Evolutionary conservation across 2,329 filamentous ascomycete species (phyloP).

Genomic region (Aspergillus bombycis): DNA sequence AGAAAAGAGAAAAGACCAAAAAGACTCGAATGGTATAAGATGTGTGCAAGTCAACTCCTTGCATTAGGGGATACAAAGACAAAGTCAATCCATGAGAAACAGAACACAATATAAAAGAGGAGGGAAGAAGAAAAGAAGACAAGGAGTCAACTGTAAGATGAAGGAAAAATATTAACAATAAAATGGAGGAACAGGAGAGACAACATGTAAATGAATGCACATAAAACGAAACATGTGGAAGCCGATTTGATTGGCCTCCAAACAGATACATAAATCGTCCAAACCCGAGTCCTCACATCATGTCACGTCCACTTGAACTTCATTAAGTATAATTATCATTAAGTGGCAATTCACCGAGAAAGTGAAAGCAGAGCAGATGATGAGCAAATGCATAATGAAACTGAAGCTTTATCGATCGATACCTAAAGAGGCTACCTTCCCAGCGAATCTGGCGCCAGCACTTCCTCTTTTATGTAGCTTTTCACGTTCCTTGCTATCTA

Average conservation of each 20-base stretch:
- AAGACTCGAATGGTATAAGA: not conserved
- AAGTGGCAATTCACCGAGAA: conserved; percentile 7
- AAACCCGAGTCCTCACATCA: conserved; percentile 14
- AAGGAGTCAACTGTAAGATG: not conserved
- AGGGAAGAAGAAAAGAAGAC: not conserved
- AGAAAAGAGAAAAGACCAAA: not conserved
- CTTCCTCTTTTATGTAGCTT: conserved; percentile 78
- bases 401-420: conserved; percentile 40
- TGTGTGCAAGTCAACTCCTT: not conserved
- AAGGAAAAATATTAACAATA: conserved; percentile 5
- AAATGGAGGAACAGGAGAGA: conserved; percentile 4
- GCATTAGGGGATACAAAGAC: not conserved
- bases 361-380: conserved; percentile 15
- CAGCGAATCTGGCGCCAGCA: conserved; percentile 69
- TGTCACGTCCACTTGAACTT: conserved; percentile 19
- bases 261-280: conserved; percentile 13
- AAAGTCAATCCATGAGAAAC: not conserved
- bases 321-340: conserved; percentile 27
- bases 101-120: not conserved
- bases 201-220: not conserved
- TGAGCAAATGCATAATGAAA: conserved; percentile 11
- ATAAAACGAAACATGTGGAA: conserved; percentile 4
- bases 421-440: conserved; percentile 49
- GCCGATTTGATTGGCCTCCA: not conserved
- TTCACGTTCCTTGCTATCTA: conserved; percentile 61